A percentile compares a stretch with the other conserved stretches of the same genome.
These are phyloP conservation scores for Nothophytophthora sp. DNA, from an alignment of 352 stramenopile genomes.

Conservation along the genomic window DNA sequence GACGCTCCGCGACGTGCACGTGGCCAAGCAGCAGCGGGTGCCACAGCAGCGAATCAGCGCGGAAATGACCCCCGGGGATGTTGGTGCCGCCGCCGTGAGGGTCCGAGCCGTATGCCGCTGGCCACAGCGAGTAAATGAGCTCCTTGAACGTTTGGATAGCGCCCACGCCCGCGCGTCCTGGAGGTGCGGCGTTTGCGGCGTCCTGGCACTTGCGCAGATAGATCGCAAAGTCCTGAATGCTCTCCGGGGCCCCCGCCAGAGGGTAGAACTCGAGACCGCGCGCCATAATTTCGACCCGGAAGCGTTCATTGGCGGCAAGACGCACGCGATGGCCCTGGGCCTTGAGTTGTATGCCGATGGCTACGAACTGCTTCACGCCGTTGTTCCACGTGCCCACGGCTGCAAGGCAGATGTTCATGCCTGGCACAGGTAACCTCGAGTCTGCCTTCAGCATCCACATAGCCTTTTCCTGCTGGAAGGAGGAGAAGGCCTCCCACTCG, in stretches of 20 bases:
- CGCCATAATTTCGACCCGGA: conserved; percentile 51
- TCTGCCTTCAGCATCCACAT: not conserved
- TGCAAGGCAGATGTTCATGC: conserved; percentile 29
- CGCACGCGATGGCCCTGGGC: conserved; percentile 77
- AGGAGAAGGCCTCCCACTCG: not conserved
- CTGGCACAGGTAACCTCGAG: not conserved
- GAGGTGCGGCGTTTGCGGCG: conserved; percentile 8
- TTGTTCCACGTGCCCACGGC: conserved; percentile 51
- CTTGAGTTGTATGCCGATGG: conserved; percentile 57
- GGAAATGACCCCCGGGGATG: conserved; percentile 32
- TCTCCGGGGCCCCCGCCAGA: conserved; percentile 29
- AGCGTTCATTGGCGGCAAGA: conserved; percentile 72
- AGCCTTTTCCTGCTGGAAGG: not conserved
- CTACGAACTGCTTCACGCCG: conserved; percentile 54
- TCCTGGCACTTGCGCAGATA: conserved; percentile 25
- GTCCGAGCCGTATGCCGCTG: conserved; percentile 41
- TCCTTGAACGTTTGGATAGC: conserved; percentile 36
- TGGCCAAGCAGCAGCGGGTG: conserved; percentile 48
- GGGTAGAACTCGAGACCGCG: conserved; percentile 52
- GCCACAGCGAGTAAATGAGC: conserved; percentile 44
- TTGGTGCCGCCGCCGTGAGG: conserved; percentile 28
- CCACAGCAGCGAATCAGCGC: conserved; percentile 43
- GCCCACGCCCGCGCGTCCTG: conserved; percentile 17
- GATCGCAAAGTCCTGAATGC: conserved; percentile 24
- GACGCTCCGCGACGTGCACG: conserved; percentile 46